These are phyloP conservation scores for Populus tomentosa DNA, from an alignment of 441 rosid species.

Conservation along the genomic window DNA sequence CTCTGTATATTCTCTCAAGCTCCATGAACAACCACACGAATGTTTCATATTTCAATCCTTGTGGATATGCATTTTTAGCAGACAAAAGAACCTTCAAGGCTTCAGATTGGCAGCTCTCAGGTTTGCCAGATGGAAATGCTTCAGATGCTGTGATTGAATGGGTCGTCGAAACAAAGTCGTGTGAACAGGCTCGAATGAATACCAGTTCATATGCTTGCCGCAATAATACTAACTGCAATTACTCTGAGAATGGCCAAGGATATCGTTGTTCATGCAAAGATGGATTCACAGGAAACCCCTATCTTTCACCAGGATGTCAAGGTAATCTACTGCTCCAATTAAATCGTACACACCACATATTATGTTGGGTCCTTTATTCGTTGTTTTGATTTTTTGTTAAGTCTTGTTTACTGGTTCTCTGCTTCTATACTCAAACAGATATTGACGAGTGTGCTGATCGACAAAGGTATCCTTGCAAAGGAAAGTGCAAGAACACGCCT, in stretches of 20 bases:
- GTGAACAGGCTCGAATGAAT: neutral
- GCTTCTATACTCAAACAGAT: neutral
- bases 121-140: neutral
- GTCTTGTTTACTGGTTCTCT: neutral
- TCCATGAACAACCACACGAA: neutral
- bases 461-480: slow-evolving; percentile 11
- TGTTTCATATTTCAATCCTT: slow-evolving; percentile 12
- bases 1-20: neutral
- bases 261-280: slow-evolving; percentile 23
- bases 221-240: slow-evolving; percentile 4
- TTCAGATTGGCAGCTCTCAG: neutral
- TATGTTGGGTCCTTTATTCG: neutral
- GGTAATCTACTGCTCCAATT: neutral
- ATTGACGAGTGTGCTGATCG: slow-evolving; percentile 20
- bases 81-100: slow-evolving; percentile 12
- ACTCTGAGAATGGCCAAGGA: slow-evolving; percentile 11
- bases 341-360: neutral
- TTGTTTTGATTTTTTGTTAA: neutral
- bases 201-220: slow-evolving; percentile 7
- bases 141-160: slow-evolving; percentile 12
- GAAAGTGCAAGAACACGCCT: slow-evolving; percentile 14
- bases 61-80: slow-evolving; percentile 22
- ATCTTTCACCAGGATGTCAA: slow-evolving; percentile 15
- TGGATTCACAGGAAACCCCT: slow-evolving; percentile 19
- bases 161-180: slow-evolving; percentile 14